phyloP scores from a whole-genome alignment of 2,329 filamentous ascomycete genomes.

The Aspergillus sp. region DNA sequence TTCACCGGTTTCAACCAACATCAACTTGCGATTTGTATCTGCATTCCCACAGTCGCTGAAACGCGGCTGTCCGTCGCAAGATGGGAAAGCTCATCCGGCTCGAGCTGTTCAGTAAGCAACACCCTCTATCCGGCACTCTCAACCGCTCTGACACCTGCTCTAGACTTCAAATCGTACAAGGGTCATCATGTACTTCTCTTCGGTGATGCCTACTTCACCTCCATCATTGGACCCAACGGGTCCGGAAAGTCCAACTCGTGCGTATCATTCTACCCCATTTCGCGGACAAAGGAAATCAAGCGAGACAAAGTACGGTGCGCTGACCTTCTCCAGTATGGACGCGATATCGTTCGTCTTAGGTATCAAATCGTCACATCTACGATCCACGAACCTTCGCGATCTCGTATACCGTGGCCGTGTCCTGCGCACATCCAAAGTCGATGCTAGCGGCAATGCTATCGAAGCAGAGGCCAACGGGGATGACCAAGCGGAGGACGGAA shows the following conservation, averaged over 20 bases:
- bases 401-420: constrained; percentile 95
- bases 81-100: constrained; percentile 98
- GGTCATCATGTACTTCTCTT: constrained; percentile 93
- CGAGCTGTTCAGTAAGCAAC: constrained; percentile 80
- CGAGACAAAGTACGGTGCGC: constrained; percentile 12
- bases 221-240: constrained; percentile 98
- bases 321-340: constrained; percentile 72
- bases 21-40: not conserved
- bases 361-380: constrained; percentile 97
- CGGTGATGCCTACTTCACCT: constrained; percentile 97
- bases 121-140: not conserved
- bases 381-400: constrained; percentile 90
- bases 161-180: constrained; percentile 99
- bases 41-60: constrained; percentile 25
- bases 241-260: constrained; percentile 98
- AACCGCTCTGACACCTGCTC: constrained; percentile 28
- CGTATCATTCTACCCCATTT: constrained; percentile 35
- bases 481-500: constrained; percentile 58
- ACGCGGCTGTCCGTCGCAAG: constrained; percentile 43
- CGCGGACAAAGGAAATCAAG: not conserved
- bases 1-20: not conserved
- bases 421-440: constrained; percentile 87
- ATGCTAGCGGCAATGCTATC: constrained; percentile 74
- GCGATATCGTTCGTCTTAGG: constrained; percentile 98
- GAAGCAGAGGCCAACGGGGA: constrained; percentile 64